Evolutionary conservation across 192 early-diverging fungal genomes (phyloP), one percentile per base, ranked within the genome.

Genomic region (Backusella macrospora): DNA sequence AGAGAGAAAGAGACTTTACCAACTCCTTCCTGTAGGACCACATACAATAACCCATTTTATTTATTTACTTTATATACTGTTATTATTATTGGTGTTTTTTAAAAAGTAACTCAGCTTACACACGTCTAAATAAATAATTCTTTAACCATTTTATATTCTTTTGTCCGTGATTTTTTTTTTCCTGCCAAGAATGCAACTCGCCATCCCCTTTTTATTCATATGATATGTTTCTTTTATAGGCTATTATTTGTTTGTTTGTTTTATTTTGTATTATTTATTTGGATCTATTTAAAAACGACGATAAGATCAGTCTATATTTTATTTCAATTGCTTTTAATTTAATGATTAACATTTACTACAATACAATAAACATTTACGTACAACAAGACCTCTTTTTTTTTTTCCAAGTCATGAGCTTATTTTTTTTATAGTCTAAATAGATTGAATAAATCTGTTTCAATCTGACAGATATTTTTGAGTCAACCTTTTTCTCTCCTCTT

Each of bases 131-230:
- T 7, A 2, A 0, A 6, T 23, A n/a, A 9, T 49, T 49, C 4
- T 55, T 49, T 52, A 23, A 55, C 52, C 52, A 26, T 55, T 55
- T 55, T 55, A 7, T 55, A 55, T 18, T 26, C 49, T 23, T 55
- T 55, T 55, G 49, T 55, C 49, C 49, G 49, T 55, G 9, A 55
- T 23, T 23, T 10, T 21, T 18, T 21, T 23, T 8, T 52, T 2
- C 29, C 29, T 34, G 29, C 18, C 18, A 55, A 23, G 52, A 55
- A 55, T 55, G 52, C 15, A 15, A 48, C 8, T 18, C n/a, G 1
- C 16, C 18, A 6, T 52, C 49, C 16, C 49, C 49, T 52, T 16
- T 18, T 49, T 49, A 49, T 59, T 59, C 21, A 34, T 34, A 13
- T 59, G 9, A 46, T 43, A 46, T 59, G 52, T 59, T 59, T 59